Evolutionary conservation across 208 protist species (phyloP).

Genomic region (Trypanosoma rangeli): DNA sequence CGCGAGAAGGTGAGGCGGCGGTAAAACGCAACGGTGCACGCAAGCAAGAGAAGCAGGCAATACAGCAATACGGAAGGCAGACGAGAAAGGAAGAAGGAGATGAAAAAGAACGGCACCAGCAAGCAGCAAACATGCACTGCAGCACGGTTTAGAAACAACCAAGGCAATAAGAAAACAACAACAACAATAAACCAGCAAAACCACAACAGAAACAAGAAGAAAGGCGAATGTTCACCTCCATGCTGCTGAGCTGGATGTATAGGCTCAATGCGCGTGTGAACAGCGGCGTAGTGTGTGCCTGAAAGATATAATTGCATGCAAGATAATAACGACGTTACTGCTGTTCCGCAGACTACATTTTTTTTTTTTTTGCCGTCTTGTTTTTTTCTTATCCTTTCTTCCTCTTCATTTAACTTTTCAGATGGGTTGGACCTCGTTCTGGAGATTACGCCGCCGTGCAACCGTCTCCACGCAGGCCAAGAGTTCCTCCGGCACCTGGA

Average conservation of each 20-base stretch:
- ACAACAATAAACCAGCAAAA: background rate
- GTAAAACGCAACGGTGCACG: background rate
- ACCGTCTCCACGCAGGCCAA: slow-evolving; percentile 63
- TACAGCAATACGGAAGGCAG: no score
- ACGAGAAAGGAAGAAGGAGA: no score
- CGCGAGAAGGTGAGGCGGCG: background rate
- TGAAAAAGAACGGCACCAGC: no score
- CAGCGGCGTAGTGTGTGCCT: no score
- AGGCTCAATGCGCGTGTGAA: no score
- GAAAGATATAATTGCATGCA: no score
- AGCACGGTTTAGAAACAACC: background rate
- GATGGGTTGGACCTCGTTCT: background rate
- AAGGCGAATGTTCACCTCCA: background rate
- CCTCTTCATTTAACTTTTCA: background rate
- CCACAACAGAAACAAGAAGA: background rate
- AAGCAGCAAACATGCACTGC: no score
- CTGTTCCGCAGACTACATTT: background rate
- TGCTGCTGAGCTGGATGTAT: no score
- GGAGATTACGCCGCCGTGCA: slow-evolving; percentile 13
- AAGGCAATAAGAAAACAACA: background rate
- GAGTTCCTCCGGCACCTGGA: slow-evolving; percentile 76
- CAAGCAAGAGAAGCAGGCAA: background rate
- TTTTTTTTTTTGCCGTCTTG: background rate
- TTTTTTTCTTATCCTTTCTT: background rate
- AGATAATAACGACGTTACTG: no score